Base-by-base conservation (phyloP, 768 basidiomycete species). In the Termitomyces bulborhizus region DNA sequence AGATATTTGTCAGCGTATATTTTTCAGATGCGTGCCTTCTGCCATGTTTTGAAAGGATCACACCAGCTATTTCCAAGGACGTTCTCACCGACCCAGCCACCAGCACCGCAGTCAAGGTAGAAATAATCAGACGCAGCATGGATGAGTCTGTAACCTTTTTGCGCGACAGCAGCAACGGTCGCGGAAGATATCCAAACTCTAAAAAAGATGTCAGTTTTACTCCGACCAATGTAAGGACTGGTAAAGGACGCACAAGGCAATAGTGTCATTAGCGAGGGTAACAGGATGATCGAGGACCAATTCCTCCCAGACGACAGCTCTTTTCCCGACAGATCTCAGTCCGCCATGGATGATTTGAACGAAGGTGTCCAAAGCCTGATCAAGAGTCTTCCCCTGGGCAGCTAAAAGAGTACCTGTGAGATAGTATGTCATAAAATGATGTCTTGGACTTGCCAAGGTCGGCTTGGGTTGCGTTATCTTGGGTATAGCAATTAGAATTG, bases 231-330 rank as follows among this genome's bases (percentile, higher is more conserved):
- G 46, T 18, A 21, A 32, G 31, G 24, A 18, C 7, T 13, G 48
- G 45, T 16, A 0, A 39, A 46, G 45, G 11, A 69, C 77, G 3
- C 58, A 84, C 83, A 85, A 73, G 39, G 84, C 80, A 32, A 87
- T 62, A 0, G 84, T 81, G 48, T 80, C 69, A 46, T 79, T 81
- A 8, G 67, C 75, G 57, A 73, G 65, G 0, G 66, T 75, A 6
- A 86, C 72, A 42, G 76, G 70, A 60, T 83, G 79, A 2, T 72
- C 69, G 41, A 87, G 69, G 1, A 83, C 83, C 83, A 88, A 84
- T 64, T 90, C 87, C 73, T 93, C 85, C 87, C 90, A 93, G 6
- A 93, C 89, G 32, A 92, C 83, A 1, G 90, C 85, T 0, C 80
- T 86, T 70, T 93, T 93, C 0, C 84, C 85, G 1, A 76, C 62